Evolutionary conservation across 768 basidiomycete genomes (phyloP).

Genomic region (Lentinula edodes): DNA sequence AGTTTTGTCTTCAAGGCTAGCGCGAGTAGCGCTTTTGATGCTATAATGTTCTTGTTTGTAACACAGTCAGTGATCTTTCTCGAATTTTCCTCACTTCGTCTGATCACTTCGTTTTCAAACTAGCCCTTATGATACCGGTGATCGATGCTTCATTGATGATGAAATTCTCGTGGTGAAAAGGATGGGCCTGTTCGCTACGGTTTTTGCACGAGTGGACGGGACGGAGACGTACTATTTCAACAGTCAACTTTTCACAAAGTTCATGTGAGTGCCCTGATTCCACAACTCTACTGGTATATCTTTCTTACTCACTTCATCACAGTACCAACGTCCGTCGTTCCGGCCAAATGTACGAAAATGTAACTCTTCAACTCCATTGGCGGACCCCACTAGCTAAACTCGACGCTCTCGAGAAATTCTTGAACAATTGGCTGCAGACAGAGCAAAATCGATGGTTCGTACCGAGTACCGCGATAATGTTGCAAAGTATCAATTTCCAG

Average conservation of each 20-base stretch:
- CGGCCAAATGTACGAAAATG: conserved; percentile 63
- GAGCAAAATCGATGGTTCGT: conserved; percentile 80
- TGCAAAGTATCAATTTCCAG: conserved; percentile 64
- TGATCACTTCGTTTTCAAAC: conserved; percentile 9
- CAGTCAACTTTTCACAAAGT: conserved; percentile 67
- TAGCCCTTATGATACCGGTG: conserved; percentile 78
- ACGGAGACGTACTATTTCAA: conserved; percentile 81
- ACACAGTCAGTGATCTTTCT: conserved; percentile 55
- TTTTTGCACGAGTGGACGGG: conserved; percentile 67
- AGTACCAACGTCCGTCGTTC: conserved; percentile 73
- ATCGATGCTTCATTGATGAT: conserved; percentile 72
- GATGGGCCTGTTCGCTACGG: conserved; percentile 76
- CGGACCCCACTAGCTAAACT: conserved; percentile 67
- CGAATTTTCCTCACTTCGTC: not conserved
- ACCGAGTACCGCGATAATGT: conserved; percentile 54
- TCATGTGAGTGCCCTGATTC: conserved; percentile 46
- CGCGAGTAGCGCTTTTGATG: conserved; percentile 68
- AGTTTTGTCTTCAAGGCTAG: conserved; percentile 80
- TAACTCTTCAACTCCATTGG: conserved; percentile 73
- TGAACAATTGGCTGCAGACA: conserved; percentile 73
- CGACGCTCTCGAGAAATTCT: conserved; percentile 56
- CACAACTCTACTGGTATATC: not conserved
- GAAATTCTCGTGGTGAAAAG: conserved; percentile 75
- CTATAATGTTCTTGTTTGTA: conserved; percentile 79
- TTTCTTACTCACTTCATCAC: not conserved